Conservation (phyloP, 495 filamentous ascomycete genomes). For the Lophium mytilinum region DNA sequence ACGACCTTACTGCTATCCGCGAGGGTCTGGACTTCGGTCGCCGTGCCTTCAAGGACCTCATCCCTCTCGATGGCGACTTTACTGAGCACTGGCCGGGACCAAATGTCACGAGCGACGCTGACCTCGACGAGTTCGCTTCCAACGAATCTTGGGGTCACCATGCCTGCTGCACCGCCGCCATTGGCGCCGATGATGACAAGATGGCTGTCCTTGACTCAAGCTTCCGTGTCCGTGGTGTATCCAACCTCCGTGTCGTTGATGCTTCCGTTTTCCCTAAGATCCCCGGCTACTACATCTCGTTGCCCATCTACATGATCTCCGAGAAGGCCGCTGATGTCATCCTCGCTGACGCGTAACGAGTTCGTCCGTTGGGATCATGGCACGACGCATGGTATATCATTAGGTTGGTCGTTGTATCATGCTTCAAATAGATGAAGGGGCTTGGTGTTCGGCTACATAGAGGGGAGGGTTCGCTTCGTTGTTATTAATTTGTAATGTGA, state of each 20-base stretch:
- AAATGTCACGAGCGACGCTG: background rate
- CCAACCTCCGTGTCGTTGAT: slow-evolving; percentile 40
- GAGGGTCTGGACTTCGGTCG: slow-evolving; percentile 23
- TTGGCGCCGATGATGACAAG: slow-evolving; percentile 41
- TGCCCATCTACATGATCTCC: slow-evolving; percentile 55
- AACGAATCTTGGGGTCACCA: slow-evolving; percentile 46
- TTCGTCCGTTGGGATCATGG: no score
- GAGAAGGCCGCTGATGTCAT: slow-evolving; percentile 59
- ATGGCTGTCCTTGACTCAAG: slow-evolving; percentile 45
- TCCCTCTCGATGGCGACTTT: slow-evolving; percentile 9
- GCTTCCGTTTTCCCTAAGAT: slow-evolving; percentile 33
- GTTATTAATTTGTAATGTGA: no score
- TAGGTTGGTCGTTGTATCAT: no score
- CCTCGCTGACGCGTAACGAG: slow-evolving; percentile 30
- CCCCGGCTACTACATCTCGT: slow-evolving; percentile 52
- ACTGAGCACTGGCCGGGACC: slow-evolving; percentile 16
- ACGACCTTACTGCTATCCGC: slow-evolving; percentile 20
- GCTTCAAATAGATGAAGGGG: no score
- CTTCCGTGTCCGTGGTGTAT: slow-evolving; percentile 44
- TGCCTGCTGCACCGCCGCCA: slow-evolving; percentile 41
- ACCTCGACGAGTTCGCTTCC: slow-evolving; percentile 33
- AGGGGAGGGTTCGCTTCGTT: no score
- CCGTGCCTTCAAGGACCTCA: slow-evolving; percentile 10
- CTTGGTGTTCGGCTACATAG: no score
- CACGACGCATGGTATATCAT: no score